These are phyloP conservation scores for Carex myosuroides DNA, from an alignment of 176 grass and related monocot species.

Conservation along the genomic window DNA sequence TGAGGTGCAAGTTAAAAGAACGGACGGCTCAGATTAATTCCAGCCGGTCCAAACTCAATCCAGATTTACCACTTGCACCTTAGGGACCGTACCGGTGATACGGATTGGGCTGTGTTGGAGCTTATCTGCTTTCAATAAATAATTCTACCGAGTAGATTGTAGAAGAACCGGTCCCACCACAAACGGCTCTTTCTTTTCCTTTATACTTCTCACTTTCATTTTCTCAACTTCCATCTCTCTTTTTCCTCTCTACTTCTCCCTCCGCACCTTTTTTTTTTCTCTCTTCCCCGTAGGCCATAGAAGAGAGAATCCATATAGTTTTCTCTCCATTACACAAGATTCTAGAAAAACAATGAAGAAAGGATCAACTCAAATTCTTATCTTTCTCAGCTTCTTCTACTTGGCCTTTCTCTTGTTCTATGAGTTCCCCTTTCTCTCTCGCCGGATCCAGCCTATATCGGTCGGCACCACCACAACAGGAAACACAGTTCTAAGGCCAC, in stretches of 20 bases:
- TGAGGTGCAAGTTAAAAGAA: too few species aligned
- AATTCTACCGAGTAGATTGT: background rate
- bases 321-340: background rate
- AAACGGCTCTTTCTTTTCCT: conserved; percentile 29
- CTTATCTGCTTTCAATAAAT: background rate
- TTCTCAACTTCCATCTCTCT: background rate
- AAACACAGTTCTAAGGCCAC: background rate
- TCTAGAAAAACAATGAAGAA: conserved; percentile 16
- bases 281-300: background rate
- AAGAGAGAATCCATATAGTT: background rate
- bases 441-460: background rate
- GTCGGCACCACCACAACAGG: background rate
- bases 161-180: background rate
- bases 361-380: conserved; percentile 16
- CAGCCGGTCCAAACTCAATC: too few species aligned
- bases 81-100: too few species aligned
- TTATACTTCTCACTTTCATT: background rate
- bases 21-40: too few species aligned
- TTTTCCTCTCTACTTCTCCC: background rate
- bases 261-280: background rate
- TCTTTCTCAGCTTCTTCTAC: conserved; percentile 28
- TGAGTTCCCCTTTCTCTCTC: conserved; percentile 36
- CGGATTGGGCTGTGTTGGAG: too few species aligned
- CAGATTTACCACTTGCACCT: too few species aligned
- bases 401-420: conserved; percentile 29